Conservation (phyloP, 208 protist genomes). For the Acanthamoeba quina region DNA sequence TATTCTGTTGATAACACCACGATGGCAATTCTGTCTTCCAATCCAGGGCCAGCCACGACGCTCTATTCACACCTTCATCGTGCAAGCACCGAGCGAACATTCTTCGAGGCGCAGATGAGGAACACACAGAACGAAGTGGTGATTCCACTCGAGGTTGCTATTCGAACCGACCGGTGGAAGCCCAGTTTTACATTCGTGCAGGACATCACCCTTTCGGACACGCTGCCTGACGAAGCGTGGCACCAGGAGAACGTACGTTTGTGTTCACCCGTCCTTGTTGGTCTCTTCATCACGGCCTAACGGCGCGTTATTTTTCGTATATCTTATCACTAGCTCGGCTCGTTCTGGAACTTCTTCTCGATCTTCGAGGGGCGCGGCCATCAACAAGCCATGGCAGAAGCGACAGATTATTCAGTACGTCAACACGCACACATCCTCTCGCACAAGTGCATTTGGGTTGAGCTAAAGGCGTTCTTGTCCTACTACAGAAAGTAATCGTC, state of each 20-base stretch:
- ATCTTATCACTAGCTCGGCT: not conserved
- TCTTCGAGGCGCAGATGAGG: slow-evolving; percentile 73
- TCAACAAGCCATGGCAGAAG: slow-evolving; percentile 54
- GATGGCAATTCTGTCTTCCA: not conserved
- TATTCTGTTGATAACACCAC: not conserved
- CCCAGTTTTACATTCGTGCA: slow-evolving; percentile 63
- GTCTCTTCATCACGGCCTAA: not conserved
- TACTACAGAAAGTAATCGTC: slow-evolving; percentile 40
- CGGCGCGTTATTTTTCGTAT: not conserved
- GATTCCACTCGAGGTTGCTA: slow-evolving; percentile 41
- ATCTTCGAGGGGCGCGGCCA: slow-evolving; percentile 50
- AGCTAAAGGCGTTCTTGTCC: not conserved
- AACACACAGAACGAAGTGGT: slow-evolving; percentile 72
- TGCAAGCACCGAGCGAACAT: not conserved
- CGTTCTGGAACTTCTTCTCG: slow-evolving; percentile 70
- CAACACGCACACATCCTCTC: not conserved
- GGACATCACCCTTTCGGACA: slow-evolving; percentile 39
- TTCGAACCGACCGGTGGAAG: slow-evolving; percentile 33
- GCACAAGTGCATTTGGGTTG: not conserved
- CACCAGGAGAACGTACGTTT: slow-evolving; percentile 42
- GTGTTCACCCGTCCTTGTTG: not conserved
- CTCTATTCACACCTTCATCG: not conserved
- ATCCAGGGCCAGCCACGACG: not conserved
- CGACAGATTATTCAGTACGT: slow-evolving; percentile 63
- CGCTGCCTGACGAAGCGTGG: slow-evolving; percentile 12